Percentiles rank a stretch among this genome's conserved stretches.
Conservation (phyloP, 495 filamentous ascomycete species). For the Aspergillus panamensis region DNA sequence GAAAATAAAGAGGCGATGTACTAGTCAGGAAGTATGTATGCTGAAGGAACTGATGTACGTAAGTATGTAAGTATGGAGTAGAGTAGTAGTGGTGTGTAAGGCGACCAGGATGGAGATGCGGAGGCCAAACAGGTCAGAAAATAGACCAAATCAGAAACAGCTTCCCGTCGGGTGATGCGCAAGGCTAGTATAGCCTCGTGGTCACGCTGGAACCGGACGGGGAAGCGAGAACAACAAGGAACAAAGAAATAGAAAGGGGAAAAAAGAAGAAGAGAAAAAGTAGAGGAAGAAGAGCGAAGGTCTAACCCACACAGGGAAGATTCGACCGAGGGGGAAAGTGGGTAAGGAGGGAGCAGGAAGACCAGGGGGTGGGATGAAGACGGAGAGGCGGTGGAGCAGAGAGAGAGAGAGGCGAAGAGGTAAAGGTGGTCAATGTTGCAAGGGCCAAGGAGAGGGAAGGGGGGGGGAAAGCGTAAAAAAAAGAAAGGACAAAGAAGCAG, state of each 20-base stretch:
- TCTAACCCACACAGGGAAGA: conserved; percentile 18
- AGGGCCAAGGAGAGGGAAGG: conserved; percentile 22
- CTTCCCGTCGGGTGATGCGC: conserved; percentile 32
- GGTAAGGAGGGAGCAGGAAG: conserved; percentile 24
- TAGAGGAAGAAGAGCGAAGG: conserved; percentile 1
- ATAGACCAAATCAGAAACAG: conserved; percentile 28
- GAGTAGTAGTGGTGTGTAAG: conserved; percentile 15
- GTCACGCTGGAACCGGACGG: conserved; percentile 23
- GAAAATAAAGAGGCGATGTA: conserved; percentile 8
- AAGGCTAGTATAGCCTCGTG: conserved; percentile 34
- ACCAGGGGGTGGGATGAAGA: conserved; percentile 20
- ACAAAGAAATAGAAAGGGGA: not conserved
- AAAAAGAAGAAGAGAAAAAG: conserved; percentile 4
- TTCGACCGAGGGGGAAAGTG: conserved; percentile 13
- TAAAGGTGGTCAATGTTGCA: conserved; percentile 31
- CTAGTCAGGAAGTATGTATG: conserved; percentile 5
- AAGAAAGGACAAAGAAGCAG: conserved; percentile 16
- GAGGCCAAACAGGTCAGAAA: conserved; percentile 24
- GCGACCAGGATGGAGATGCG: conserved; percentile 24
- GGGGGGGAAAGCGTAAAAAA: conserved; percentile 9
- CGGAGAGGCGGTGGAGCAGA: conserved; percentile 24
- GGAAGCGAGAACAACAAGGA: not conserved
- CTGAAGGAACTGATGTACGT: conserved; percentile 19
- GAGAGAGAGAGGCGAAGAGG: conserved; percentile 21
- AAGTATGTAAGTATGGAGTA: conserved; percentile 8